These are phyloP conservation scores for Clarireedia hainanense DNA, from an alignment of 2,329 filamentous ascomycete genomes.

Conservation along the genomic window DNA sequence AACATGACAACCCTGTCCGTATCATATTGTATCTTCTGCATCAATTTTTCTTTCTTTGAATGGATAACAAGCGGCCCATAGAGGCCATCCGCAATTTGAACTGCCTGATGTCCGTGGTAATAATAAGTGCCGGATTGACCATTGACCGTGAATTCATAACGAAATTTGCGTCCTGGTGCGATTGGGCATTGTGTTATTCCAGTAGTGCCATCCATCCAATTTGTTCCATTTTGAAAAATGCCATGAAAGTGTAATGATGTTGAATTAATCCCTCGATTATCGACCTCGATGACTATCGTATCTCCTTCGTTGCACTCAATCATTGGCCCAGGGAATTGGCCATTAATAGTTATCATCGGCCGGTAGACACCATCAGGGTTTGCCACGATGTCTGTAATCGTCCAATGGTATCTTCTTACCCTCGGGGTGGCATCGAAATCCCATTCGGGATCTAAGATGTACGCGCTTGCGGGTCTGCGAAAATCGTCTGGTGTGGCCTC, in stretches of 20 bases:
- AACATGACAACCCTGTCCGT: conserved; percentile 57
- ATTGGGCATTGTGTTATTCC: conserved; percentile 57
- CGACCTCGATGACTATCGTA: conserved; percentile 58
- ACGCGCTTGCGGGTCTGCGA: conserved; percentile 37
- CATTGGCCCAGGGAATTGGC: conserved; percentile 64
- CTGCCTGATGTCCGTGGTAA: conserved; percentile 60
- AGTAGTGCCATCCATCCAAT: conserved; percentile 64
- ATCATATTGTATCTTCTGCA: conserved; percentile 44
- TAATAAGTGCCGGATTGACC: conserved; percentile 42
- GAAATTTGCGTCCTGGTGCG: conserved; percentile 52
- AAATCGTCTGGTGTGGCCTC: conserved; percentile 17
- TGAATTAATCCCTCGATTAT: conserved; percentile 57
- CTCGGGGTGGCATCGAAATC: conserved; percentile 41
- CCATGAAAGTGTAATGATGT: conserved; percentile 70
- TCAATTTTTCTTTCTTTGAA: conserved; percentile 44
- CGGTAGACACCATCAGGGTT: conserved; percentile 53
- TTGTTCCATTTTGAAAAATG: conserved; percentile 69
- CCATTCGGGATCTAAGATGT: conserved; percentile 51
- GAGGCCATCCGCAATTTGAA: conserved; percentile 61
- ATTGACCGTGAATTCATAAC: conserved; percentile 59
- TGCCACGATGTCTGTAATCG: conserved; percentile 46
- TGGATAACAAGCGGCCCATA: conserved; percentile 61
- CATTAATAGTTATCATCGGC: conserved; percentile 63
- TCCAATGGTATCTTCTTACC: conserved; percentile 53
- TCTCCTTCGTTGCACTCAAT: conserved; percentile 70